Conservation (phyloP, 2,329 filamentous ascomycete species). For the Monilinia laxa region DNA sequence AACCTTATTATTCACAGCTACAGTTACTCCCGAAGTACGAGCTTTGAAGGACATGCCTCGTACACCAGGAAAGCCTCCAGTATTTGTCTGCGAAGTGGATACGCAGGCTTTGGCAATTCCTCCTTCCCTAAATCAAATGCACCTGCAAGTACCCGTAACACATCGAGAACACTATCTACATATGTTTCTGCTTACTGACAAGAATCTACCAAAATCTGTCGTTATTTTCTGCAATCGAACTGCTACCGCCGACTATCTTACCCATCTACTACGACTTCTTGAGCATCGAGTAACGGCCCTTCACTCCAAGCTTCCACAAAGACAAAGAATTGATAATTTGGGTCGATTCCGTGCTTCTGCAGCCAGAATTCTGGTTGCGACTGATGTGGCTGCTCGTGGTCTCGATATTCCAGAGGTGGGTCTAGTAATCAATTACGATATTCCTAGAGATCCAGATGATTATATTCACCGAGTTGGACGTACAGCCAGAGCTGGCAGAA, state of each 20-base stretch:
- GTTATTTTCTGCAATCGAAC: slow-evolving; percentile 97
- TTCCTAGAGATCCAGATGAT: slow-evolving; percentile 93
- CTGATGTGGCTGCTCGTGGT: slow-evolving; percentile 90
- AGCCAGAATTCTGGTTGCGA: slow-evolving; percentile 87
- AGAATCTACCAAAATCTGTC: slow-evolving; percentile 70
- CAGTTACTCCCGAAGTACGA: slow-evolving; percentile 87
- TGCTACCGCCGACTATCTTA: slow-evolving; percentile 81
- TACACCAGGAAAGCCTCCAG: slow-evolving; percentile 66
- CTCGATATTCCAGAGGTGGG: slow-evolving; percentile 92
- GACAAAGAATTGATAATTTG: slow-evolving; percentile 81
- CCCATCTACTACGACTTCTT: slow-evolving; percentile 82
- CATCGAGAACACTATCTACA: slow-evolving; percentile 96
- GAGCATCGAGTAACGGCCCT: slow-evolving; percentile 88
- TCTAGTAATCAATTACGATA: slow-evolving; percentile 91
- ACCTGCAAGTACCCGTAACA: slow-evolving; percentile 84
- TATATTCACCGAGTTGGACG: slow-evolving; percentile 96
- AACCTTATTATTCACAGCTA: slow-evolving; percentile 93
- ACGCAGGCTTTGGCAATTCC: slow-evolving; percentile 75
- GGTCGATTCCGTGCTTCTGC: slow-evolving; percentile 87
- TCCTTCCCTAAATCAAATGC: slow-evolving; percentile 75
- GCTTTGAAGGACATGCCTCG: slow-evolving; percentile 77
- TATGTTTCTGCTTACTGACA: slow-evolving; percentile 76
- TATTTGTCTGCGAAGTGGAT: slow-evolving; percentile 88
- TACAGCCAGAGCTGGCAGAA: slow-evolving; percentile 86
- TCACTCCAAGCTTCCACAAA: slow-evolving; percentile 83